Evolutionary conservation across 108 stramenopile genomes (phyloP).

Genomic region (Nannochloropsis gaditana): DNA sequence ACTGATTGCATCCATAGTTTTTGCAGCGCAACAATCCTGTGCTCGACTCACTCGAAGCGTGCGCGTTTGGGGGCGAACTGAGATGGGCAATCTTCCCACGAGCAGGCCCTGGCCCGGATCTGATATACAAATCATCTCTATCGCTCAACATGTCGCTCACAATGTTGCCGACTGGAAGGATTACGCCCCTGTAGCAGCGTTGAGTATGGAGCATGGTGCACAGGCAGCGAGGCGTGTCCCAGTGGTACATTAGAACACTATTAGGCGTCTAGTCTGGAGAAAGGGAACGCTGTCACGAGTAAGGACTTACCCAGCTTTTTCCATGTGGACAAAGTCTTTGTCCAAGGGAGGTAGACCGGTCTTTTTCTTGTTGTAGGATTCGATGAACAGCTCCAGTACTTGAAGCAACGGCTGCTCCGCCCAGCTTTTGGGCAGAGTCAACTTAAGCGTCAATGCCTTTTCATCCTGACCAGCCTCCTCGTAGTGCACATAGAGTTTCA

Average conservation of each 20-base stretch:
- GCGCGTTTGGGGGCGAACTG: neutral
- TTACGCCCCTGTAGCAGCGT: neutral
- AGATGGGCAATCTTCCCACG: neutral
- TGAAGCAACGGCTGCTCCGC: slow-evolving; percentile 39
- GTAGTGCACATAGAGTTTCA: slow-evolving; percentile 54
- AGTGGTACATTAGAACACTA: too few relatives aligned
- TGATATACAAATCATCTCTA: slow-evolving; percentile 46
- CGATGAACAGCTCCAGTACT: slow-evolving; percentile 54
- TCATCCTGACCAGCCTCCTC: slow-evolving; percentile 43
- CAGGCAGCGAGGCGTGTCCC: too few relatives aligned
- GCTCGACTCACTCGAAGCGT: neutral
- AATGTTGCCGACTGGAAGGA: slow-evolving; percentile 35
- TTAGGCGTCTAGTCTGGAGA: too few relatives aligned
- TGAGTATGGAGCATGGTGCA: too few relatives aligned
- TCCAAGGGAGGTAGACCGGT: slow-evolving; percentile 36
- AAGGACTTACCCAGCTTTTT: slow-evolving; percentile 10
- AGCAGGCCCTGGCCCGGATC: slow-evolving; percentile 30
- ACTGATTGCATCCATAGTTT: slow-evolving; percentile 57
- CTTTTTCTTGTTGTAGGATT: slow-evolving; percentile 55
- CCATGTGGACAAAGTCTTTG: slow-evolving; percentile 32
- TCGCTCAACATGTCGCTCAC: slow-evolving; percentile 49
- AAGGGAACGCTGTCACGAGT: too few relatives aligned
- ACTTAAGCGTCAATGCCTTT: slow-evolving; percentile 45
- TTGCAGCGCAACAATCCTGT: slow-evolving; percentile 47
- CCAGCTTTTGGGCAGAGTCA: slow-evolving; percentile 57